Evolutionary conservation across 2,329 filamentous ascomycete genomes (phyloP), one percentile per base, ranked within the genome.

Genomic region (Botrytis pseudocinerea): DNA sequence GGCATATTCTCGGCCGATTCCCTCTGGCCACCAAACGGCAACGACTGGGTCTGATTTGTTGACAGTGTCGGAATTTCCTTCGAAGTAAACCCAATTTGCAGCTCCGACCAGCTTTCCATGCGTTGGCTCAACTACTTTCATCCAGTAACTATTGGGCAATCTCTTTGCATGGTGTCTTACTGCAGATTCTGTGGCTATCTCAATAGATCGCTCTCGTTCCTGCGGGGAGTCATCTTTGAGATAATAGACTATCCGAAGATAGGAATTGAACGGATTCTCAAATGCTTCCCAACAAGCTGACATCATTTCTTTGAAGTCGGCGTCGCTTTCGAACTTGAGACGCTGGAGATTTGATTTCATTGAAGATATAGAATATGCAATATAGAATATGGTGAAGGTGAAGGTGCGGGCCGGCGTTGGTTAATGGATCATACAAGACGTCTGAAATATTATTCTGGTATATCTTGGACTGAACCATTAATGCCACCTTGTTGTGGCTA

Each of bases 101-200:
- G 35, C 66, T 40, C 48, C 54, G 8, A 70, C 25, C 32, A 59
- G 4, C 22, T 70, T 46, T 32, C n/a, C 35, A 38, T 12, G 20
- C 25, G 25, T 32, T 9, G 64, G 18, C 9, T 70, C 51, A 12
- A 20, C 60, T 2, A 61, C 54, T 28, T 70, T 59, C 35, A 70
- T 70, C 66, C 66, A 70, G 61, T 38, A n/a, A n/a, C 54, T 70
- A 42, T 51, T 35, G 38, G 66, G 51, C 61, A 20, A 25, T 7
- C 4, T 25, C 20, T 25, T 22, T 16, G 59, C 35, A 40, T 61
- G 59, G 32, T 61, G 20, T 25, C 10, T 61, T 22, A 61, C 2
- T 4, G 32, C 32, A 16, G 32, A 35, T 38, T 22, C 9, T 14
- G 32, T 61, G 22, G 59, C 59, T 61, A 25, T n/a, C 20, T 61